Evolutionary conservation across 345 rosid species (phyloP), one percentile per base, ranked within the genome.

Genomic region (Ailanthus altissimus): DNA sequence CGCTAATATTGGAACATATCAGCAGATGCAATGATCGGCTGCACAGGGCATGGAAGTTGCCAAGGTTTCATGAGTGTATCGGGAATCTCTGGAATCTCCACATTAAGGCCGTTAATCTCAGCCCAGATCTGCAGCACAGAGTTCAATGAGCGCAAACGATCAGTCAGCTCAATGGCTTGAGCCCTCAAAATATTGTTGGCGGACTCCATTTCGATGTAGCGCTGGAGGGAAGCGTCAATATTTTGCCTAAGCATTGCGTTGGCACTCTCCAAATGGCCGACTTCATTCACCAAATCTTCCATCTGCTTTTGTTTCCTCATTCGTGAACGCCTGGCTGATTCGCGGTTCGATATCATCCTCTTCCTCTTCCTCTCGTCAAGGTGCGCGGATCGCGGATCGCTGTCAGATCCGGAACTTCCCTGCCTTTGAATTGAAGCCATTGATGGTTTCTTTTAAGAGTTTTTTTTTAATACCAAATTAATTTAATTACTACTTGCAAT

Each of bases 291-390:
- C 80, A 92, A 70, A 78, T 88, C 97, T 75, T 81, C 91, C 58
- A 92, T 76, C 51, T 79, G 89, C 86, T 91, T 88, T 86, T 91
- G 94, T 80, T 93, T 96, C 89, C 81, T 87, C 97, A 80, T 75
- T 71, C 99, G 82, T 15, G 97, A 96, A 43, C 98, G 84, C 78
- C 94, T 83, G 0, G 98, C 97, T 0, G 99, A 96, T 80, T 93
- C 99, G 14, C 97, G 82, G 82, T 96, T 96, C 8, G 99, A 92
- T 21, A 89, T 80, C 97, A 89, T 90, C 61, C 97, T 86, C 92
- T 90, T 95, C 86, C 97, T 83, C 69, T 91, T 96, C 93, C 84
- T 89, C 72, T 91, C 98, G 38, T 93, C 97, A 0, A 83, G 60
- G 25, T 75, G n/a, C 0, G 86, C 82, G 18, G 79, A 80, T 20